A percentile compares a stretch with the other conserved stretches of the same genome.
phyloP scores from a whole-genome alignment of 352 stramenopile genomes.

The Globisporangium okanoganense region DNA sequence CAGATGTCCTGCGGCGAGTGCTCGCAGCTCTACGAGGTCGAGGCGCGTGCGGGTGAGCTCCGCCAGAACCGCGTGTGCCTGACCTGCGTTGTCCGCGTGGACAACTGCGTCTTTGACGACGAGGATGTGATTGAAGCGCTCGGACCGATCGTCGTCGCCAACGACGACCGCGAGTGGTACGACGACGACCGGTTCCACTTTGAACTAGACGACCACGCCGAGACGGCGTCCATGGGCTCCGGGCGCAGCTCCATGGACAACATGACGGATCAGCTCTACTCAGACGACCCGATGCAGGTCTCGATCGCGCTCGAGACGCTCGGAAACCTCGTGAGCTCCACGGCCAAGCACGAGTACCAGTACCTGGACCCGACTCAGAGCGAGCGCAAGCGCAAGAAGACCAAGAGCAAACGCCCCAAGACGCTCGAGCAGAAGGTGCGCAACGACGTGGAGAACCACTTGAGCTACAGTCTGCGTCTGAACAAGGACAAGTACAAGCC shows the following conservation, averaged over 20 bases:
- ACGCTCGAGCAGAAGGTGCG: constrained; percentile 25
- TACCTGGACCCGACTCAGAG: not conserved
- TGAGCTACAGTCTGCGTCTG: constrained; percentile 19
- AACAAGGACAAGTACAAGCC: constrained; percentile 18
- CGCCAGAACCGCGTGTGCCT: constrained; percentile 40
- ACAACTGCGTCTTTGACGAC: constrained; percentile 45
- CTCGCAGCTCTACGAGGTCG: constrained; percentile 42
- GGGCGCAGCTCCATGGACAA: constrained; percentile 14
- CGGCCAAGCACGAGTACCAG: constrained; percentile 9
- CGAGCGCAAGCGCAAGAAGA: constrained; percentile 10
- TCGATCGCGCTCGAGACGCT: constrained; percentile 48
- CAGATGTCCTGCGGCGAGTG: constrained; percentile 40
- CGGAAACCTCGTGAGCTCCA: constrained; percentile 28
- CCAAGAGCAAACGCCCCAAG: constrained; percentile 11
- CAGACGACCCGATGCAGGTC: constrained; percentile 28
- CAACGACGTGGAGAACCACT: constrained; percentile 33
- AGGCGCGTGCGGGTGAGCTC: constrained; percentile 32
- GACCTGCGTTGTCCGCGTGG: constrained; percentile 37
- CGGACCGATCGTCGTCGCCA: constrained; percentile 37
- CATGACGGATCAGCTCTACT: constrained; percentile 35
- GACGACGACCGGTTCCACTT: constrained; percentile 14
- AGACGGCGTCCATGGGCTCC: not conserved
- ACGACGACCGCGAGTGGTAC: constrained; percentile 41
- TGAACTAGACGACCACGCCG: constrained; percentile 6
- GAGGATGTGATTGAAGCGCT: constrained; percentile 38